These are phyloP conservation scores for Pisolithus tinctorius DNA, from an alignment of 768 basidiomycete species.

Conservation along the genomic window DNA sequence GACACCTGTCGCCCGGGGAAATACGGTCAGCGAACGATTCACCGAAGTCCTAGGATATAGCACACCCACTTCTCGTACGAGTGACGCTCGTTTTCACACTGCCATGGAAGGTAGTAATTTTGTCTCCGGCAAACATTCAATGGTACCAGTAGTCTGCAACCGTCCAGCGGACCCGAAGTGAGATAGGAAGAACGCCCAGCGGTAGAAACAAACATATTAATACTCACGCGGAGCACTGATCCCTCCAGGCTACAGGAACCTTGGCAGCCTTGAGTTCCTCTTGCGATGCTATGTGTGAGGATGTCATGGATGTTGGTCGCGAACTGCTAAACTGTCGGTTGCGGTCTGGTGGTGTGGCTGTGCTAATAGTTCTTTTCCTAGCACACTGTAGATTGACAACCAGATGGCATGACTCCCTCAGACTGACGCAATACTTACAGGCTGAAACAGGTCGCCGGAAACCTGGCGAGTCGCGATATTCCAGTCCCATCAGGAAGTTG, in stretches of 20 bases:
- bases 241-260: conserved; percentile 81
- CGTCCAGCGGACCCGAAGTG: not conserved
- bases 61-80: conserved; percentile 77
- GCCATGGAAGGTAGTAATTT: conserved; percentile 80
- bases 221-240: conserved; percentile 86
- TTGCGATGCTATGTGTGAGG: conserved; percentile 76
- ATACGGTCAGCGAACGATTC: not conserved
- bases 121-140: conserved; percentile 82
- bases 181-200: no score
- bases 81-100: conserved; percentile 85
- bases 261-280: conserved; percentile 67
- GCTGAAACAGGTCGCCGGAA: no score
- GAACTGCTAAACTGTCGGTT: not conserved
- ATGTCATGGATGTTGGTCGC: conserved; percentile 41
- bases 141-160: conserved; percentile 70
- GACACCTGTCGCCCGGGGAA: conserved; percentile 51
- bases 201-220: not conserved
- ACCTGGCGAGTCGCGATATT: no score
- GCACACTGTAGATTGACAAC: no score
- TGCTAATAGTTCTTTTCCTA: not conserved
- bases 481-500: no score
- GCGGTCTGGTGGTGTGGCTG: not conserved
- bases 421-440: no score
- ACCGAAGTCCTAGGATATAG: not conserved
- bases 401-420: no score